Percentiles rank a stretch among this genome's conserved stretches.
Conservation (phyloP, 1,284 basidiomycete genomes). For the Heliocybe sulcata region DNA sequence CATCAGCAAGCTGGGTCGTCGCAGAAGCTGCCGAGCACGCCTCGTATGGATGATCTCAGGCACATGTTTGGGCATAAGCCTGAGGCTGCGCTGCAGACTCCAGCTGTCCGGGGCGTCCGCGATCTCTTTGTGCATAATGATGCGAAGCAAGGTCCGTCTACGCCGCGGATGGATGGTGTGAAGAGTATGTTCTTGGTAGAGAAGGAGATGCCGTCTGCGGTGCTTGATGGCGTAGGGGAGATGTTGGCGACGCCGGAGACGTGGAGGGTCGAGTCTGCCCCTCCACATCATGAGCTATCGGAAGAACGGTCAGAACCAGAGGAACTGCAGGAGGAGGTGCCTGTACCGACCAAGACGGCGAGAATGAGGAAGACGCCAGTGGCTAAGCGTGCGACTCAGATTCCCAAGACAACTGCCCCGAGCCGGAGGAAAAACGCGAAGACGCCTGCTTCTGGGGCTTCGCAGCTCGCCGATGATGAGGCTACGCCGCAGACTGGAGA, state of each 20-base stretch:
- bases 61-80: slow-evolving; percentile 16
- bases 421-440: not conserved
- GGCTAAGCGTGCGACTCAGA: not conserved
- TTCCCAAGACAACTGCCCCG: not conserved
- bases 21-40: slow-evolving; percentile 11
- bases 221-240: slow-evolving; percentile 25
- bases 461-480: slow-evolving; percentile 1
- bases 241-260: slow-evolving; percentile 25
- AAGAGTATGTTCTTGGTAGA: slow-evolving; percentile 22
- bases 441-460: not conserved
- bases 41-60: slow-evolving; percentile 17
- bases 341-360: not conserved
- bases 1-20: slow-evolving; percentile 2
- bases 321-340: not conserved
- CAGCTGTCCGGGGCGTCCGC: slow-evolving; percentile 24
- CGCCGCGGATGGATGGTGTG: slow-evolving; percentile 28
- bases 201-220: slow-evolving; percentile 7
- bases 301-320: not conserved
- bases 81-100: slow-evolving; percentile 14
- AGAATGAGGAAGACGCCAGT: not conserved
- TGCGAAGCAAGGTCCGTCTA: slow-evolving; percentile 10
- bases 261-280: slow-evolving; percentile 8
- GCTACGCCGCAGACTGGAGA: not conserved
- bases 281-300: slow-evolving; percentile 3
- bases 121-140: slow-evolving; percentile 21